Percentiles rank a stretch among this genome's conserved stretches.
phyloP scores from a whole-genome alignment of 2,329 filamentous ascomycete species.

The Aaosphaeria pasadenensis region DNA sequence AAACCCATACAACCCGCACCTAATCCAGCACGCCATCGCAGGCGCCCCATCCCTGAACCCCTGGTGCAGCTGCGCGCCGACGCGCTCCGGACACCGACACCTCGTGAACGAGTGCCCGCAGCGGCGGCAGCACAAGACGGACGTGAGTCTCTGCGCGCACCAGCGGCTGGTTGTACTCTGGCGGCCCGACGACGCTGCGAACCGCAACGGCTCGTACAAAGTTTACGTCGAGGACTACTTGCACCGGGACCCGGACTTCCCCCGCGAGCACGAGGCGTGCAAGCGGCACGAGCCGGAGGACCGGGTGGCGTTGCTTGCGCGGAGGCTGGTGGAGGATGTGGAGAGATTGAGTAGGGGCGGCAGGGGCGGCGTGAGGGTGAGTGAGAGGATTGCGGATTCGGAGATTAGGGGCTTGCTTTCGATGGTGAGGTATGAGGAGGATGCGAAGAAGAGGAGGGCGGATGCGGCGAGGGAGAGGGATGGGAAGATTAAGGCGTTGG shows the following conservation, averaged over 20 bases:
- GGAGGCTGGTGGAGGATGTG: constrained; percentile 4
- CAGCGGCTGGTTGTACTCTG: constrained; percentile 7
- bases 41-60: constrained; percentile 2
- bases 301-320: background rate
- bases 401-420: too few relatives aligned
- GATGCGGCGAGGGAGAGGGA: background rate
- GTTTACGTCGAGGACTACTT: constrained; percentile 8
- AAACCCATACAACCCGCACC: constrained; percentile 3
- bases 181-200: constrained; percentile 10
- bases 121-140: constrained; percentile 3
- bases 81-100: too few relatives aligned
- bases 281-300: background rate
- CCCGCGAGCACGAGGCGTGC: background rate
- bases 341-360: background rate
- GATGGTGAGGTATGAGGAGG: constrained; percentile 1
- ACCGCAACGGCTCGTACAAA: constrained; percentile 6
- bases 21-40: constrained; percentile 5
- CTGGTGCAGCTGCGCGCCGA: background rate
- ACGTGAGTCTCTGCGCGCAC: constrained; percentile 11
- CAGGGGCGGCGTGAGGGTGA: too few relatives aligned
- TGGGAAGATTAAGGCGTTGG: background rate
- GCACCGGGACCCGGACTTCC: background rate
- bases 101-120: background rate
- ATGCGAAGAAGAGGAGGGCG: background rate
- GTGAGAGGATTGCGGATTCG: too few relatives aligned